Conservation (phyloP, 2,329 filamentous ascomycete species). For the Fusarium palustre region DNA sequence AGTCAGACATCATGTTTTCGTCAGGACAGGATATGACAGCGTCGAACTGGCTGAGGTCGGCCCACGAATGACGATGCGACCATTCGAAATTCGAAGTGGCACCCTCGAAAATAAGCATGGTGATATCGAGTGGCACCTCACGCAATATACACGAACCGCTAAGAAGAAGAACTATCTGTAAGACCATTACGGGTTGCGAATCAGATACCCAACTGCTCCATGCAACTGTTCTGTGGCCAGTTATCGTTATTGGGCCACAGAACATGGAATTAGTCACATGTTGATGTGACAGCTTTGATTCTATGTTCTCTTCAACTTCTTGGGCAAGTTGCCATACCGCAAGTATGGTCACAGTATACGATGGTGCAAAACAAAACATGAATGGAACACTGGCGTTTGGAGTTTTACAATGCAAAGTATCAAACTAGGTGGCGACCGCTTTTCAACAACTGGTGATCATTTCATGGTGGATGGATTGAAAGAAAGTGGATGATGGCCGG, state of each 20-base stretch:
- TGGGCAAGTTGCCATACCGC: not conserved
- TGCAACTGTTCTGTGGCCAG: not conserved
- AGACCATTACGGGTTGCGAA: conserved; percentile 42
- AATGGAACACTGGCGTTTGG: conserved; percentile 39
- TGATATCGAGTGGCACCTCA: conserved; percentile 96
- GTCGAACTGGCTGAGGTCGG: conserved; percentile 92
- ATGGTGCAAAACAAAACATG: conserved; percentile 7
- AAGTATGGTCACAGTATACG: not conserved
- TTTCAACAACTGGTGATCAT: conserved; percentile 18
- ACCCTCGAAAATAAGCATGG: conserved; percentile 95
- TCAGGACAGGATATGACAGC: conserved; percentile 88
- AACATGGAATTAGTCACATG: not conserved
- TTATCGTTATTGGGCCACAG: not conserved
- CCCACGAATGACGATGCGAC: conserved; percentile 95
- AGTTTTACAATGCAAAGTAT: conserved; percentile 37
- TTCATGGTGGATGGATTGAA: conserved; percentile 14
- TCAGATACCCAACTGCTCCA: not conserved
- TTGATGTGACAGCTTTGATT: not conserved
- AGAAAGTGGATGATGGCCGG: conserved; percentile 9
- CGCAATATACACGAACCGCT: conserved; percentile 92
- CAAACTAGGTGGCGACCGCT: conserved; percentile 12
- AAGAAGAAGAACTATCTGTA: conserved; percentile 96
- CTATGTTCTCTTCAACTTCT: conserved; percentile 1
- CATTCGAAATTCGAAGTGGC: conserved; percentile 92
- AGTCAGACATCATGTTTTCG: conserved; percentile 85